These are phyloP conservation scores for Centella asiatica DNA, from an alignment of 129 eudicot species.

Conservation along the genomic window DNA sequence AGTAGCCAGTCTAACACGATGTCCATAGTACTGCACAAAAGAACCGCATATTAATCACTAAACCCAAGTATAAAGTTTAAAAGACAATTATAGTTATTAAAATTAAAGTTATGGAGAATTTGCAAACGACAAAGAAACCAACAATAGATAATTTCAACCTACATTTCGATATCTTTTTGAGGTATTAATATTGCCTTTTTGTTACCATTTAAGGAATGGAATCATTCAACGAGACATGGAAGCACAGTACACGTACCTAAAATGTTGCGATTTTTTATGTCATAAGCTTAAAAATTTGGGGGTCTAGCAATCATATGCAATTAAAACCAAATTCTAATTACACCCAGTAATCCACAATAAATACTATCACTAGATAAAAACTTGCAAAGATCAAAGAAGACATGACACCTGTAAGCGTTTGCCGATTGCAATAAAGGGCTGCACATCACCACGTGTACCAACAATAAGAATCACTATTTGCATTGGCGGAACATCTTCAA, in stretches of 20 bases:
- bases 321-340: not conserved
- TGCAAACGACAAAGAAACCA: not conserved
- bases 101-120: not conserved
- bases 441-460: slow-evolving; percentile 99
- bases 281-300: not conserved
- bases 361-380: not conserved
- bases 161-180: no score
- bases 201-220: no score
- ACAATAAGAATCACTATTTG: slow-evolving; percentile 92
- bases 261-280: no score
- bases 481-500: slow-evolving; percentile 68
- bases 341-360: not conserved
- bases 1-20: slow-evolving; percentile 96
- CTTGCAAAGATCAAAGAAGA: slow-evolving; percentile 3
- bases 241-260: no score
- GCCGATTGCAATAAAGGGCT: slow-evolving; percentile 95
- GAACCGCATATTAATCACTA: slow-evolving; percentile 8
- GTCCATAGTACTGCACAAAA: slow-evolving; percentile 84
- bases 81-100: not conserved
- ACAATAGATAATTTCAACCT: not conserved
- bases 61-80: not conserved
- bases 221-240: no score
- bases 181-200: no score
- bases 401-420: slow-evolving; percentile 72
- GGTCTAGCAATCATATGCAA: not conserved